phyloP scores from a whole-genome alignment of 2,329 filamentous ascomycete genomes.

The Arachnomyces sp. region DNA sequence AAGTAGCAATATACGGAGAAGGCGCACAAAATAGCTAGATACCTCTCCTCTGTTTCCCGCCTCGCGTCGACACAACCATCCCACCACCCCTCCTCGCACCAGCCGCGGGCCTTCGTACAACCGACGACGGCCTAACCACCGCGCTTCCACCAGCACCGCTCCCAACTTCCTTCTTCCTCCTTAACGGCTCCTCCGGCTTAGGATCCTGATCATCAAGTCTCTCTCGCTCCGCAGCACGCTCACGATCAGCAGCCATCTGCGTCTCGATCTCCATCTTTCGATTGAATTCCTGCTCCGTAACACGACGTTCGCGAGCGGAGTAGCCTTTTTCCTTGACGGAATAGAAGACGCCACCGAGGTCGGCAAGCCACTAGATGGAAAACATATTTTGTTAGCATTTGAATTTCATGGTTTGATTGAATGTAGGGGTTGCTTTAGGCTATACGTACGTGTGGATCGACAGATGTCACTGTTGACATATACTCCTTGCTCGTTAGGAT shows the following conservation, averaged over 20 bases:
- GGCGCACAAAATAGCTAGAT: no score
- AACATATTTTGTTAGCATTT: no score
- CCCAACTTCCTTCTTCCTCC: constrained; percentile 30
- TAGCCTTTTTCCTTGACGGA: constrained; percentile 97
- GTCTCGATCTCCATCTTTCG: constrained; percentile 86
- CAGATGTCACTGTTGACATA: constrained; percentile 92
- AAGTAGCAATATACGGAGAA: no score
- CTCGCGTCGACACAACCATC: constrained; percentile 18
- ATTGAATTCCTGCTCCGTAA: constrained; percentile 89
- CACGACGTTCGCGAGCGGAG: constrained; percentile 72
- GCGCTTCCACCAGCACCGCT: constrained; percentile 12
- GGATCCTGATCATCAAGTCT: constrained; percentile 24
- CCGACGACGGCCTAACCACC: constrained; percentile 13
- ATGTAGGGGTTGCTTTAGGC: neutral
- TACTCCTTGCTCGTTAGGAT: constrained; percentile 96
- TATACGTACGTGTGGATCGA: constrained; percentile 67
- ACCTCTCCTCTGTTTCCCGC: constrained; percentile 26
- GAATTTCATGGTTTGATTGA: constrained; percentile 3
- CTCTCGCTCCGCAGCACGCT: constrained; percentile 38
- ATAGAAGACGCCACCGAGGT: constrained; percentile 94
- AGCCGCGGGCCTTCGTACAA: constrained; percentile 27
- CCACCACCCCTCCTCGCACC: constrained; percentile 23
- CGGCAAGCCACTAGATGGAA: constrained; percentile 66
- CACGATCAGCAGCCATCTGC: constrained; percentile 82
- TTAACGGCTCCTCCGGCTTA: constrained; percentile 21